Evolutionary conservation across 2,329 filamentous ascomycete species (phyloP).

Genomic region (Plectosphaerella plurivora): DNA sequence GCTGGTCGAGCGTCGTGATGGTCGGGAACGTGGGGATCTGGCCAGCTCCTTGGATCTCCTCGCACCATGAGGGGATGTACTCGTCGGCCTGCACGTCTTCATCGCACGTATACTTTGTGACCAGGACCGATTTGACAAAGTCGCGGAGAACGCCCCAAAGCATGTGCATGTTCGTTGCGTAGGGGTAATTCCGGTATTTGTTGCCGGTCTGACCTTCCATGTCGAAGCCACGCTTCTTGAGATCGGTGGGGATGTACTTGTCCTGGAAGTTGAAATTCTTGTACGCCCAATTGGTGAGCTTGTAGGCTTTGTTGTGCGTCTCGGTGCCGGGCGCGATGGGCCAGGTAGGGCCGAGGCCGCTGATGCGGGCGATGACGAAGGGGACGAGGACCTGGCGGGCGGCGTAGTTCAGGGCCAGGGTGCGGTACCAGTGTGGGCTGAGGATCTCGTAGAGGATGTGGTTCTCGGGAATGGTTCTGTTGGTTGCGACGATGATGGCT

Average conservation of each 20-base stretch:
- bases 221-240: conserved; percentile 36
- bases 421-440: conserved; percentile 44
- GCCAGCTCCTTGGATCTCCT: conserved; percentile 33
- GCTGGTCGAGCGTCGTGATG: conserved; percentile 32
- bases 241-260: conserved; percentile 40
- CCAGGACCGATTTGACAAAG: conserved; percentile 34
- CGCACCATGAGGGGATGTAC: conserved; percentile 31
- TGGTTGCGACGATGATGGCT: conserved; percentile 38
- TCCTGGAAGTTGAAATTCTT: conserved; percentile 37
- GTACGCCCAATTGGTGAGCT: conserved; percentile 32
- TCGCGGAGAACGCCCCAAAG: conserved; percentile 37
- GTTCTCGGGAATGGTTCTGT: conserved; percentile 31
- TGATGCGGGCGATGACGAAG: conserved; percentile 33
- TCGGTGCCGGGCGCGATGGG: neutral
- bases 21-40: conserved; percentile 36
- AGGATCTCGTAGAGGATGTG: conserved; percentile 38
- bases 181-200: conserved; percentile 43
- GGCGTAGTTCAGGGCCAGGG: conserved; percentile 41
- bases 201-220: conserved; percentile 20
- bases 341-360: conserved; percentile 27
- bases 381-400: conserved; percentile 39
- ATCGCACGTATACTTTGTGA: conserved; percentile 21
- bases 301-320: conserved; percentile 22
- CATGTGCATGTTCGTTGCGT: conserved; percentile 36
- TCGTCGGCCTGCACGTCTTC: conserved; percentile 21